These are phyloP conservation scores for Podospora pseudocomata DNA, from an alignment of 495 filamentous ascomycete genomes.

Conservation along the genomic window DNA sequence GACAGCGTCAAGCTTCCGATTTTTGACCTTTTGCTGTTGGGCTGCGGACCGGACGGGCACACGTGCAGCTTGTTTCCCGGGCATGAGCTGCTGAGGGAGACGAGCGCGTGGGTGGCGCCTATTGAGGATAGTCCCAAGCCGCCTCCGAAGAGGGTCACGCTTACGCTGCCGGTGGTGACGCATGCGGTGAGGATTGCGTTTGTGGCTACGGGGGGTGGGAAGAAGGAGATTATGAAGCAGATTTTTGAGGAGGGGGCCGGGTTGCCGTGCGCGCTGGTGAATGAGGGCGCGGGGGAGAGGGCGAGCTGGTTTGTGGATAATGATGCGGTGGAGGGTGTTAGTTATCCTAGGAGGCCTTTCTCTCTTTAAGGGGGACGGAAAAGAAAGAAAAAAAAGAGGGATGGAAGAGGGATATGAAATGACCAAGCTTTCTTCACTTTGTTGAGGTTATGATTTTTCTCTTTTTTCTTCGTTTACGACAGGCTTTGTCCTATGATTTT, in stretches of 20 bases:
- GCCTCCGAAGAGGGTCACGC: slow-evolving; percentile 82
- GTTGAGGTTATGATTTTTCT: background rate
- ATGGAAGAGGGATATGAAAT: background rate
- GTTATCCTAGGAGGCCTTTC: slow-evolving; percentile 52
- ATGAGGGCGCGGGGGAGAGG: slow-evolving; percentile 73
- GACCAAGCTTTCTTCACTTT: background rate
- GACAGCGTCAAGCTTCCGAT: slow-evolving; percentile 87
- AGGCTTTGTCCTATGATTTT: background rate
- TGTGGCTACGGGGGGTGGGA: slow-evolving; percentile 81
- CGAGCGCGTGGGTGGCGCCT: slow-evolving; percentile 85
- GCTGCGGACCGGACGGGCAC: slow-evolving; percentile 93
- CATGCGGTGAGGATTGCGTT: slow-evolving; percentile 83
- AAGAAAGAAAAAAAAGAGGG: background rate
- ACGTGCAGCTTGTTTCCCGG: slow-evolving; percentile 95
- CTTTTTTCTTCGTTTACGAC: background rate
- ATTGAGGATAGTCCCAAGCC: slow-evolving; percentile 94
- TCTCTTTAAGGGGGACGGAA: background rate
- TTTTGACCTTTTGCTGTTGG: slow-evolving; percentile 89
- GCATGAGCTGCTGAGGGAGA: slow-evolving; percentile 81
- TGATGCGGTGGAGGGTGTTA: slow-evolving; percentile 75
- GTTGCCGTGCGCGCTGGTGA: slow-evolving; percentile 83
- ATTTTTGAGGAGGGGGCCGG: slow-evolving; percentile 68
- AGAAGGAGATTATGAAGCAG: slow-evolving; percentile 85
- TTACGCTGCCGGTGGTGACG: slow-evolving; percentile 83
- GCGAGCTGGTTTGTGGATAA: slow-evolving; percentile 94